A percentile compares a stretch with the other conserved stretches of the same genome.
These are phyloP conservation scores for Balakata baccata DNA, from an alignment of 345 rosid species.

Conservation along the genomic window DNA sequence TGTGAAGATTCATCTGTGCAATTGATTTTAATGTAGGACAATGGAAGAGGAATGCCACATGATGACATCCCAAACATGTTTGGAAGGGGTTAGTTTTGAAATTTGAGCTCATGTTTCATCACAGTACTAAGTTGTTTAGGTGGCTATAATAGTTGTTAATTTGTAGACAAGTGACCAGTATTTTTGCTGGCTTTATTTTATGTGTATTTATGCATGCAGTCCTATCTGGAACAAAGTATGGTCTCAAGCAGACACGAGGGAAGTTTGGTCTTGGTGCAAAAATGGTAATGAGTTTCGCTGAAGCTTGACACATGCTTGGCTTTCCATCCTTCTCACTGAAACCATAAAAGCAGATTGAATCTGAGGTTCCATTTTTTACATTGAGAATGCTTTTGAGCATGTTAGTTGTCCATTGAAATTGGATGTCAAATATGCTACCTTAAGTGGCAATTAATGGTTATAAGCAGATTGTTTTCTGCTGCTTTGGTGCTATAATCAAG, in stretches of 20 bases:
- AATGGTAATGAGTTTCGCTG: slow-evolving; percentile 54
- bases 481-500: not conserved
- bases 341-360: not conserved
- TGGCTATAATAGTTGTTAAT: not conserved
- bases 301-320: not conserved
- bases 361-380: not conserved
- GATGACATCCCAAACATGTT: slow-evolving; percentile 99
- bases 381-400: not conserved
- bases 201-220: slow-evolving; percentile 48
- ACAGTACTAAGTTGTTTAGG: not conserved
- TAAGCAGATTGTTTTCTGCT: slow-evolving; percentile 1
- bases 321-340: slow-evolving; percentile 13
- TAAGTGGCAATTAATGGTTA: not conserved
- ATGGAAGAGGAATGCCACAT: slow-evolving; percentile 98
- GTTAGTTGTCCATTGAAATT: slow-evolving; percentile 9
- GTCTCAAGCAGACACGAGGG: slow-evolving; percentile 96
- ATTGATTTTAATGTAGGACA: slow-evolving; percentile 58
- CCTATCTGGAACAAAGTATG: slow-evolving; percentile 94
- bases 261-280: slow-evolving; percentile 99
- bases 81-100: slow-evolving; percentile 63
- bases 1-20: slow-evolving; percentile 6
- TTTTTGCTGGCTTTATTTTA: slow-evolving; percentile 13
- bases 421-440: not conserved
- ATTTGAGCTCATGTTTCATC: slow-evolving; percentile 9
- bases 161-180: not conserved